Evolutionary conservation across 352 stramenopile species (phyloP), one percentile per base, ranked within the genome.

Genomic region (Pythium monospermum): DNA sequence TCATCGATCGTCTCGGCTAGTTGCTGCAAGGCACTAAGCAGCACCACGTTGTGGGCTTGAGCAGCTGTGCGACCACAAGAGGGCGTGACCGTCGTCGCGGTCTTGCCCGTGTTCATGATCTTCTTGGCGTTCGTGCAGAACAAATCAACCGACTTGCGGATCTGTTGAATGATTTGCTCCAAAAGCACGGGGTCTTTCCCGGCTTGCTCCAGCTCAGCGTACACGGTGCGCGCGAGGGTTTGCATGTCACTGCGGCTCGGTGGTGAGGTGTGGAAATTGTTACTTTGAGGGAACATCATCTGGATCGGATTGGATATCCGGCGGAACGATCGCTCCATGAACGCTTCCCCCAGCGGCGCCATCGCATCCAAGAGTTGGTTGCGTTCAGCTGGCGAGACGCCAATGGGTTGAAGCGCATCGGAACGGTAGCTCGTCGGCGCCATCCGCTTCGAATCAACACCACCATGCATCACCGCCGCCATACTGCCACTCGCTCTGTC

Each of bases 241-340:
- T 87, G 77, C 73, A 93, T 92, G 25, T 94, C 83, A 33, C 73
- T 91, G 12, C 82, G 73, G 22, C 79, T 83, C 11, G 83, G 83
- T 7, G 82, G 79, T 22, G 82, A 91, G 38, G 80, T 69, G 58
- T 94, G 83, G 59, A 91, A 94, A 53, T 82, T 85, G 18, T 76
- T 64, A 59, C 76, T 91, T 30, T 91, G 76, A 8, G 83, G 83
- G 48, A 94, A 94, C 83, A 94, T 94, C 57, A 94, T 78, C 56
- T 91, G 67, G 33, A 94, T 88, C 35, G 82, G 83, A 25, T 81
- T 84, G 3, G 71, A 73, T 49, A 94, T 71, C 2, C 76, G 72
- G 10, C 73, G 66, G 33, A 81, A 84, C 4, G 69, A 66, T 1
- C 72, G 65, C 23, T 89, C 78, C 18, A 83, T 77, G 65, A 87